Base-by-base conservation (phyloP, 352 stramenopile genomes). In the Phytophthora lateralis region DNA sequence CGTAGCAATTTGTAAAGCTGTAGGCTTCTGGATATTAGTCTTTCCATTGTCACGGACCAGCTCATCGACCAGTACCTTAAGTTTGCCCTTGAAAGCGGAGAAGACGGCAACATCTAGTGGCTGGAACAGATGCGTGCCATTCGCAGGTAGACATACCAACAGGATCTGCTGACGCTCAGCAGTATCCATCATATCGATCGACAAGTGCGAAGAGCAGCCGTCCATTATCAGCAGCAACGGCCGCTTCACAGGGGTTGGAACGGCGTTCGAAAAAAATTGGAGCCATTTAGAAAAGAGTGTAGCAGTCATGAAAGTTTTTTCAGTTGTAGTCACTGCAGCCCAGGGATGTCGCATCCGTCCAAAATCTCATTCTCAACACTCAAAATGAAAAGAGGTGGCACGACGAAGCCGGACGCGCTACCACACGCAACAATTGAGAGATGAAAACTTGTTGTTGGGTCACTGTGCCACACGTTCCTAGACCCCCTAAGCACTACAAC, bases 391-490 rank as follows among this genome's bases (percentile, higher is more conserved):
- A 63, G 26, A 5, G 58, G 57, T 0, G 58, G 55, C 0, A 75
- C 17, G 1, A 56, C 29, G 29, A 55, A 47, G 2, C 65, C 65
- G 2, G 18, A 9, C 2, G 54, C 60, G 34, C 32, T 69, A 0
- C 18, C 55, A 42, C 58, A 79, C 3, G 66, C 66, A 17, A 78
- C 42, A 17, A 78, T 66, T 0, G 66, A 52, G 18, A 78, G 55
- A 48, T 78, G 70, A 30, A 78, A 71, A 27, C 35, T 41, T n/a
- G 35, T 41, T 9, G 10, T 41, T n/a, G 12, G 11, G 6, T 41
- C 35, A n/a, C 12, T 41, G 35, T 41, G 14, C 35, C 35, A 41
- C 11, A 41, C 35, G 8, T 18, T 41, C 14, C n/a, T 41, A 17
- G 35, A 41, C 5, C 35, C 34, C n/a, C 12, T n/a, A 18, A 17